These are phyloP conservation scores for Coniferiporia weirii DNA, from an alignment of 1,284 basidiomycete species.

Conservation along the genomic window DNA sequence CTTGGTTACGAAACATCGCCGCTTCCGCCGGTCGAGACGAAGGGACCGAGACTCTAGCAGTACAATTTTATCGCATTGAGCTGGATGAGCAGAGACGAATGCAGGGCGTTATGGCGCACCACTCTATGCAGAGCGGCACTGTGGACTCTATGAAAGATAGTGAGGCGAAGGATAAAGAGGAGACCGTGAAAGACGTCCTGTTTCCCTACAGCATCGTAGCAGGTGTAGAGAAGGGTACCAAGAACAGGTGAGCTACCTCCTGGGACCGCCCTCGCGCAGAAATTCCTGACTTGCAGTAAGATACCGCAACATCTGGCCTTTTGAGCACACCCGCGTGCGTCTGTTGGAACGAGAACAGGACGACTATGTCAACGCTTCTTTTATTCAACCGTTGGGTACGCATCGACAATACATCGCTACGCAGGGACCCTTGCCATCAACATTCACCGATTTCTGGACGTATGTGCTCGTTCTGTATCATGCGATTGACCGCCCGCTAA, in stretches of 20 bases:
- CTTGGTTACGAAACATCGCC: constrained; percentile 80
- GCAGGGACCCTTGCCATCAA: constrained; percentile 89
- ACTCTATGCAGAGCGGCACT: constrained; percentile 52
- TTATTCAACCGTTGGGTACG: constrained; percentile 81
- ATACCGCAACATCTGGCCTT: constrained; percentile 93
- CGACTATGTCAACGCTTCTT: constrained; percentile 94
- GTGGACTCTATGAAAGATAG: background rate
- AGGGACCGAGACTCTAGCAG: constrained; percentile 77
- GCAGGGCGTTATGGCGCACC: constrained; percentile 90
- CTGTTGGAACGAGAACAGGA: constrained; percentile 44
- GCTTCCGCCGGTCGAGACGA: constrained; percentile 45
- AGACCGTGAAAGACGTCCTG: constrained; percentile 21
- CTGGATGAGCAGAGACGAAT: constrained; percentile 85
- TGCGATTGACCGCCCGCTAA: background rate
- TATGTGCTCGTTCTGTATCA: constrained; percentile 39
- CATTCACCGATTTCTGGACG: constrained; percentile 96
- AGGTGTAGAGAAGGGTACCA: constrained; percentile 89
- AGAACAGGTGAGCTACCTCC: constrained; percentile 70
- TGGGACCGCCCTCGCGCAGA: background rate
- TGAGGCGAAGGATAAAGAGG: background rate
- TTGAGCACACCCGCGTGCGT: constrained; percentile 85
- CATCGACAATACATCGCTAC: constrained; percentile 88
- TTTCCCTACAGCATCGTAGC: constrained; percentile 95
- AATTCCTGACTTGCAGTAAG: constrained; percentile 36
- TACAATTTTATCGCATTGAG: constrained; percentile 89